Percentiles rank a stretch among this genome's conserved stretches.
Evolutionary conservation across 176 grass and related monocot species (phyloP).

Genomic region (Ensete glaucum): DNA sequence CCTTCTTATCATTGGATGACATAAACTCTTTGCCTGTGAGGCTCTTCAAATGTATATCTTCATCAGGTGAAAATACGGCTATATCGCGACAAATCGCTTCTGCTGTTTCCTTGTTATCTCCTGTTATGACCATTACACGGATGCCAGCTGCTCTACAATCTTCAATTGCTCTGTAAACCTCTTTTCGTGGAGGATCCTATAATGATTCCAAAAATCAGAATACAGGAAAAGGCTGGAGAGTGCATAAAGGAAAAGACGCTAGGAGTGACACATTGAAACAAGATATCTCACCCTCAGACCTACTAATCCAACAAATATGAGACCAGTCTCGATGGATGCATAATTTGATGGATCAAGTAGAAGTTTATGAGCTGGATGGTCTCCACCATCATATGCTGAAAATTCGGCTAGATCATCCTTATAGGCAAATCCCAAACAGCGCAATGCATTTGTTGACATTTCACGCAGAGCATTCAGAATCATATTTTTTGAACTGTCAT

Average conservation of each 20-base stretch:
- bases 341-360: constrained; percentile 93
- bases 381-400: constrained; percentile 75
- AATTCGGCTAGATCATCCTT: constrained; percentile 82
- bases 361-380: constrained; percentile 90
- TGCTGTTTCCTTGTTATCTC: constrained; percentile 98
- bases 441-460: constrained; percentile 85
- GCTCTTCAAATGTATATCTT: constrained; percentile 71
- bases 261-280: background rate
- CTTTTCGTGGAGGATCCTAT: constrained; percentile 96
- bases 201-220: background rate
- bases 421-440: constrained; percentile 94
- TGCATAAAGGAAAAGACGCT: constrained; percentile 15
- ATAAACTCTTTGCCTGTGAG: constrained; percentile 88
- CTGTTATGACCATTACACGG: constrained; percentile 96
- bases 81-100: constrained; percentile 97
- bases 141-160: constrained; percentile 95
- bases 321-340: constrained; percentile 63
- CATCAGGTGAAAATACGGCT: constrained; percentile 59
- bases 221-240: background rate
- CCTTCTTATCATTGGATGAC: constrained; percentile 53
- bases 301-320: constrained; percentile 78
- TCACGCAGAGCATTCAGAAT: constrained; percentile 59
- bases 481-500: constrained; percentile 48
- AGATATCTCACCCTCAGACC: constrained; percentile 64
- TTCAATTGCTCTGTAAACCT: constrained; percentile 89